These are phyloP conservation scores for Yamadazyma paraphyllophila DNA, from an alignment of 805 yeast genomes.

Conservation along the genomic window DNA sequence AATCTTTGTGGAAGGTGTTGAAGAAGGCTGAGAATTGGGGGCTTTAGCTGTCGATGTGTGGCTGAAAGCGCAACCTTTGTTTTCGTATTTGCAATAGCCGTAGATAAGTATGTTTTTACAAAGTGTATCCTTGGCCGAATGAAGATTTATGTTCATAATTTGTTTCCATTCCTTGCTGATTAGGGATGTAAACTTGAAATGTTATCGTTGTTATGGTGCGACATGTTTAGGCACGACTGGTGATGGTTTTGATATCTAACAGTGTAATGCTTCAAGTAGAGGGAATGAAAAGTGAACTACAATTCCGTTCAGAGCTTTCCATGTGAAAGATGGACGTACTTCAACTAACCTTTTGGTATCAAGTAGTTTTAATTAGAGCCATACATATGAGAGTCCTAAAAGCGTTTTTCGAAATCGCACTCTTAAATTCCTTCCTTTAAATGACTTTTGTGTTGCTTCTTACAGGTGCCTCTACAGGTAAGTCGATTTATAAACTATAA, in stretches of 20 bases:
- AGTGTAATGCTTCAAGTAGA: no score
- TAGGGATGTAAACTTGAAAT: slow-evolving; percentile 6
- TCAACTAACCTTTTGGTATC: no score
- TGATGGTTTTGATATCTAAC: no score
- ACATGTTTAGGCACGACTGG: slow-evolving; percentile 1
- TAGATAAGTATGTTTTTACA: slow-evolving; percentile 82
- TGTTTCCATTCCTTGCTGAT: slow-evolving; percentile 5
- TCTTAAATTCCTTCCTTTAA: background rate
- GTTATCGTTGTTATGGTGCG: slow-evolving; percentile 4
- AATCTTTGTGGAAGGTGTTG: background rate
- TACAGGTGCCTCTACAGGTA: slow-evolving; percentile 65
- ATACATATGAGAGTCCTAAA: no score
- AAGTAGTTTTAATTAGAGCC: no score
- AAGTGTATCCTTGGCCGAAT: slow-evolving; percentile 69
- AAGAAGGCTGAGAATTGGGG: background rate
- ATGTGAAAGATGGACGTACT: no score
- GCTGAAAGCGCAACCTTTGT: slow-evolving; percentile 81
- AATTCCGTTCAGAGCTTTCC: no score
- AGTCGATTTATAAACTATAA: slow-evolving; percentile 15
- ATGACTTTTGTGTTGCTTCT: slow-evolving; percentile 38
- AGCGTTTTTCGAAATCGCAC: background rate
- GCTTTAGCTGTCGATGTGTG: slow-evolving; percentile 34
- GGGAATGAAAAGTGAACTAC: no score
- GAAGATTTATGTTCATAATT: slow-evolving; percentile 41
- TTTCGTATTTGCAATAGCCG: slow-evolving; percentile 85